Conservation (phyloP, 2,329 filamentous ascomycete genomes). For the Fusarium decemcellulare region DNA sequence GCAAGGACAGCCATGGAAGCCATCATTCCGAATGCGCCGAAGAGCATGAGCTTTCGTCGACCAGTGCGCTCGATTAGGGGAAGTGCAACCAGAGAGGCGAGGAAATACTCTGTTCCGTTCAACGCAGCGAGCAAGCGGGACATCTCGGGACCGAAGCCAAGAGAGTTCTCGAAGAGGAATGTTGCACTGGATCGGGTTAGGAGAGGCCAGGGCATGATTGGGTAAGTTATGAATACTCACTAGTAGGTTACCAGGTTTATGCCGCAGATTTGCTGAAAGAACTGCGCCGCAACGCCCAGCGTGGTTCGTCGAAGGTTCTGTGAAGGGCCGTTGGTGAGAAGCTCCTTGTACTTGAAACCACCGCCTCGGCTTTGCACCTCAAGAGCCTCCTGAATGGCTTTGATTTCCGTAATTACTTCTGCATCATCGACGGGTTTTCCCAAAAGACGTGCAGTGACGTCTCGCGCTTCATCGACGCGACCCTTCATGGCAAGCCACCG, state of each 20-base stretch:
- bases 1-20: conserved; percentile 71
- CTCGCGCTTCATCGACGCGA: conserved; percentile 55
- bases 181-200: background rate
- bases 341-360: conserved; percentile 46
- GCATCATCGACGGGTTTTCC: conserved; percentile 44
- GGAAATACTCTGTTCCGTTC: conserved; percentile 61
- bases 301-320: conserved; percentile 55
- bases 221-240: too few relatives aligned
- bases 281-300: conserved; percentile 44
- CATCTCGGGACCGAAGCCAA: conserved; percentile 60
- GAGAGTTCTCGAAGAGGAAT: conserved; percentile 56
- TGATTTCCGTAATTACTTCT: conserved; percentile 49
- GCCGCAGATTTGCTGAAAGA: conserved; percentile 47
- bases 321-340: conserved; percentile 62
- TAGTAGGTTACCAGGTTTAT: conserved; percentile 56
- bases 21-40: conserved; percentile 76
- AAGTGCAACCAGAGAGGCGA: conserved; percentile 56
- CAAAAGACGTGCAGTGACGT: conserved; percentile 44
- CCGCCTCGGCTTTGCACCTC: conserved; percentile 49
- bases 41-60: conserved; percentile 73
- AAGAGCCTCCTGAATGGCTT: conserved; percentile 59
- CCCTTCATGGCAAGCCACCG: conserved; percentile 54
- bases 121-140: conserved; percentile 69
- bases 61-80: conserved; percentile 66
- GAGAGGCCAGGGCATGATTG: too few relatives aligned